Base-by-base conservation (phyloP, 805 yeast species). In the Candida ponderosae region DNA sequence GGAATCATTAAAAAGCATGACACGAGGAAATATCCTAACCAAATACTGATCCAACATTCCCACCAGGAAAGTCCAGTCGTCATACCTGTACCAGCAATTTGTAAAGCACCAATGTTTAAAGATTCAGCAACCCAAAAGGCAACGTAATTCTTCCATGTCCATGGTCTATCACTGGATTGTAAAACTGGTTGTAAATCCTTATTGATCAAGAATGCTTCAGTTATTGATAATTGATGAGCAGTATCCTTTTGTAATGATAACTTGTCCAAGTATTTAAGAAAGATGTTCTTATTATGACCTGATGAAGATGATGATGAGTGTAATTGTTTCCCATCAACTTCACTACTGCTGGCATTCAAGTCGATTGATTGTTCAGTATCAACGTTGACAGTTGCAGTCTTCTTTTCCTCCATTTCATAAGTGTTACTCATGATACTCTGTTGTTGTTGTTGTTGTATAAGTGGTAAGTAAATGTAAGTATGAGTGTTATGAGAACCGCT, bases 41-140 rank as follows among this genome's bases (percentile, higher is more conserved):
- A 85, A 19, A 87, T 93, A 1, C 93, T 74, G 29, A 87, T 62
- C 94, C 95, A 87, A 11, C 83, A 78, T 54, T 80, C 88, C 94
- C 95, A 87, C 95, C 95, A 86, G 15, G 80, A 73, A 60, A 87
- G 63, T 10, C 93, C 93, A 18, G 78, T 75, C 37, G 69, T 66
- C 40, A 82, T 80, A 50, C 95, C 95, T 0, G 95, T 82, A 8
- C 90, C 79, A 3, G 95, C 95, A 48, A 87, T 85, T 65, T 83
- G 88, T 87, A 90, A 86, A 6, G 96, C 85, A 57, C 84, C 86
- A 54, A 87, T 77, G 60, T 87, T 87, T 64, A 87, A 84, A 24
- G 95, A 79, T 56, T 87, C 96, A 0, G 95, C 87, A 40, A 87
- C 59, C 96, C 96, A 87, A 50, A 84, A 82, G 45, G 74, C 76